These are phyloP conservation scores for Peterozyma toletana DNA, from an alignment of 805 yeast species.

Conservation along the genomic window DNA sequence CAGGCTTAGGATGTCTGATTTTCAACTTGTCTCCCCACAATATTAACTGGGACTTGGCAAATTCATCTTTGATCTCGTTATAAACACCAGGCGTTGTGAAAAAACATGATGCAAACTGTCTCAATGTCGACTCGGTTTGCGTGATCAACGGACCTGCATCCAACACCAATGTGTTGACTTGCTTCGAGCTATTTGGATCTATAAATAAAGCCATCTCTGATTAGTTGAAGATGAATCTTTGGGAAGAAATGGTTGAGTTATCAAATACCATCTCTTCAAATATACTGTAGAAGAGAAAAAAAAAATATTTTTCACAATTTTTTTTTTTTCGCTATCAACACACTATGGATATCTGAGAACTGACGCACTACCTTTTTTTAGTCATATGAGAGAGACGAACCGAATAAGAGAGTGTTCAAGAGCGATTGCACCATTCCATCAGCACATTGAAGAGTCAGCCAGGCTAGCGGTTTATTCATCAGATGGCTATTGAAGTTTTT, in stretches of 20 bases:
- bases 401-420: no score
- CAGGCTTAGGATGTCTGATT: constrained; percentile 71
- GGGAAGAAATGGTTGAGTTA: no score
- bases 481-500: constrained; percentile 25
- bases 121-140: constrained; percentile 68
- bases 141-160: constrained; percentile 96
- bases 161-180: constrained; percentile 57
- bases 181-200: constrained; percentile 11
- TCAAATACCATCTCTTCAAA: no score
- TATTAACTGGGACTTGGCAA: constrained; percentile 68
- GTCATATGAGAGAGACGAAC: no score
- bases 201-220: constrained; percentile 1
- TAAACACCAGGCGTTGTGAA: constrained; percentile 90
- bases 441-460: no score
- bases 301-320: no score
- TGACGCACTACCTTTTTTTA: no score
- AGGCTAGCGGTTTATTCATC: background rate
- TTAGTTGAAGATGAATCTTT: no score
- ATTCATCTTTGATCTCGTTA: constrained; percentile 80
- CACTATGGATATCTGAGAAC: no score
- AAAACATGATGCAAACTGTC: constrained; percentile 62
- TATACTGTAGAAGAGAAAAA: no score
- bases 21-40: constrained; percentile 72
- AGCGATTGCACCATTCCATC: no score
- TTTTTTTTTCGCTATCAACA: no score